Percentiles rank a stretch among this genome's conserved stretches.
phyloP scores from a whole-genome alignment of 768 basidiomycete genomes.

The Lactarius quietus region DNA sequence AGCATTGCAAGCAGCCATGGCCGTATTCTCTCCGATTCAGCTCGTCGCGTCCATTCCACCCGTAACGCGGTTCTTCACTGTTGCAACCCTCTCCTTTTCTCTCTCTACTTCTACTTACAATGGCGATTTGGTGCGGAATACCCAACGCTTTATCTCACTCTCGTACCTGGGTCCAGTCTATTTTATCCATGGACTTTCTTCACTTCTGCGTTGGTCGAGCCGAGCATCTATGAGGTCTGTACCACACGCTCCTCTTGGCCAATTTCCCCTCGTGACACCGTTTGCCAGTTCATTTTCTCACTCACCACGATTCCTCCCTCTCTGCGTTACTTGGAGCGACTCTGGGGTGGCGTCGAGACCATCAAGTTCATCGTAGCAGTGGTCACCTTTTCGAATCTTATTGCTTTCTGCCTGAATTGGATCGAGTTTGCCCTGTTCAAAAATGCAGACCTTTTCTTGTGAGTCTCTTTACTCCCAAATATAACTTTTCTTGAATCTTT shows the following conservation, averaged over 20 bases:
- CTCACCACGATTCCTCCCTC: constrained; percentile 76
- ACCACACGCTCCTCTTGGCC: neutral
- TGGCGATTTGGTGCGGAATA: constrained; percentile 46
- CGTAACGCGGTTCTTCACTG: constrained; percentile 70
- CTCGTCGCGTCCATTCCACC: constrained; percentile 71
- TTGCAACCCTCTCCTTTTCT: constrained; percentile 54
- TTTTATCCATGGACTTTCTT: constrained; percentile 93
- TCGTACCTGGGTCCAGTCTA: constrained; percentile 76
- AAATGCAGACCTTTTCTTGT: constrained; percentile 76
- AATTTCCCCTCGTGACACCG: constrained; percentile 16
- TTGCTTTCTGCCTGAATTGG: constrained; percentile 86
- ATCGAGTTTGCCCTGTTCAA: constrained; percentile 72
- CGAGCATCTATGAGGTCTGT: constrained; percentile 77
- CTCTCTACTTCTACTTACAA: constrained; percentile 61
- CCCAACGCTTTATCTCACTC: constrained; percentile 62
- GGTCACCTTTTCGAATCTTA: constrained; percentile 79
- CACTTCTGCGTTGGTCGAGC: constrained; percentile 87
- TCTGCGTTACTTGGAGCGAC: constrained; percentile 84
- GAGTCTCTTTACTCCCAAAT: constrained; percentile 34
- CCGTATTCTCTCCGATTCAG: constrained; percentile 68
- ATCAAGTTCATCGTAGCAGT: constrained; percentile 81
- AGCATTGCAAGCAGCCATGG: constrained; percentile 46
- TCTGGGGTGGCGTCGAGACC: constrained; percentile 89
- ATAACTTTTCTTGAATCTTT: constrained; percentile 1
- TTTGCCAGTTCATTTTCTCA: constrained; percentile 66